These are phyloP conservation scores for Trichoderma gamsii DNA, from an alignment of 495 filamentous ascomycete species.

Conservation along the genomic window DNA sequence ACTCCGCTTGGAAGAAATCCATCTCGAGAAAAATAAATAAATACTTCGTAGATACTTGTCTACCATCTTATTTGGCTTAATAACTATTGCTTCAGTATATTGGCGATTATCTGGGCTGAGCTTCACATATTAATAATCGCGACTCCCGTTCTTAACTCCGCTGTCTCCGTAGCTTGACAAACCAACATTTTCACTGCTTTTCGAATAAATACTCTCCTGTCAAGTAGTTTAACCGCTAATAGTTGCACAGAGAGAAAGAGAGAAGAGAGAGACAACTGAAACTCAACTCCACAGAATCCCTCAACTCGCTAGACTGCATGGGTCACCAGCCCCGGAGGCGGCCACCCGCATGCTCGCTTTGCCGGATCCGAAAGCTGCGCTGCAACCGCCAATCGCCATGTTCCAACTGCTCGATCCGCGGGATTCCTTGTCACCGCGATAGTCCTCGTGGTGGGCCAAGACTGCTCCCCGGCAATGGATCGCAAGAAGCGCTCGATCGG, in stretches of 20 bases:
- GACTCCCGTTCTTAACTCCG: no score
- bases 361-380: conserved; percentile 25
- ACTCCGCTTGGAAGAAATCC: no score
- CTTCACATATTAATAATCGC: no score
- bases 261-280: background rate
- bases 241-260: background rate
- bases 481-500: background rate
- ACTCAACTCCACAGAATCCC: background rate
- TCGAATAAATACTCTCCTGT: no score
- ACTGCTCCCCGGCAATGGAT: background rate
- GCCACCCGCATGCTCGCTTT: conserved; percentile 19
- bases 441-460: background rate
- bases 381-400: conserved; percentile 26
- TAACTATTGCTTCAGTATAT: no score
- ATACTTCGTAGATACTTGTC: no score
- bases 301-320: background rate
- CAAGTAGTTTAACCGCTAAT: no score
- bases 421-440: conserved; percentile 22
- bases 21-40: no score
- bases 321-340: background rate
- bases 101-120: no score
- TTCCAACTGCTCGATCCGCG: conserved; percentile 27
- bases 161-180: no score
- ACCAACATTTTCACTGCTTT: no score
- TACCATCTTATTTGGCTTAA: no score